Base-by-base conservation (phyloP, 2,329 filamentous ascomycete species). In the Boeremia exigua region DNA sequence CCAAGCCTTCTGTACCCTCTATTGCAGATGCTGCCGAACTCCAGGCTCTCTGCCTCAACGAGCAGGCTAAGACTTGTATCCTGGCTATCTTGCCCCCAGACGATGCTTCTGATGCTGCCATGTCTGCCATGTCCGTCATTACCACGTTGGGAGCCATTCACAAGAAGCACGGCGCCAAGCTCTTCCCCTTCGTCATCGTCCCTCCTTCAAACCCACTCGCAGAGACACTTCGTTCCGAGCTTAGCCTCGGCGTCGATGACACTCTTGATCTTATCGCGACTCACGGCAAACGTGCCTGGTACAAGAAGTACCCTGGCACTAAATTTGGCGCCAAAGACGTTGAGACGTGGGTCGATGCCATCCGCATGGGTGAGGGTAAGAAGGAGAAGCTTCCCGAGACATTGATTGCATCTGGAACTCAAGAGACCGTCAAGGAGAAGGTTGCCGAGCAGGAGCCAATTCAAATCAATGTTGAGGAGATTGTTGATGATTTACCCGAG, bases 301-400 rank as follows among this genome's bases (percentile, higher is more conserved):
- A 88, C 85, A 88, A 89, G 67, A 85, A 84, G 54, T 95, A 91
- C 73, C 78, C 85, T 43, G 86, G 83, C 6, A 74, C 77, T 8
- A 73, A 77, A 14, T 87, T 86, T 39, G 85, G 84, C 50, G 71
- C 81, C 23, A 80, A 84, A 49, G 84, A 82, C 25, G 79, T 99
- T 28, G 91, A 96, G 78, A 79, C 80, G 59, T 99, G 94, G 92
- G 86, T 99, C 56, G 95, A 99, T 69, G 83, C 86, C n/a, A 92
- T 98, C 59, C 88, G 92, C 33, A 84, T 99, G 81, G 91, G 93
- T 48, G 94, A 98, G 71, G 90, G 91, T 2, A 79, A 84, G 56
- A 97, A 94, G 82, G 83, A 87, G 67, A 90, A 86, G 65, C 71
- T 93, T 14, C 82, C 81, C 36, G 84, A 88, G 56, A 69, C 69